Base-by-base conservation (phyloP, 768 basidiomycete species). In the Xanthoconium purpureum region DNA sequence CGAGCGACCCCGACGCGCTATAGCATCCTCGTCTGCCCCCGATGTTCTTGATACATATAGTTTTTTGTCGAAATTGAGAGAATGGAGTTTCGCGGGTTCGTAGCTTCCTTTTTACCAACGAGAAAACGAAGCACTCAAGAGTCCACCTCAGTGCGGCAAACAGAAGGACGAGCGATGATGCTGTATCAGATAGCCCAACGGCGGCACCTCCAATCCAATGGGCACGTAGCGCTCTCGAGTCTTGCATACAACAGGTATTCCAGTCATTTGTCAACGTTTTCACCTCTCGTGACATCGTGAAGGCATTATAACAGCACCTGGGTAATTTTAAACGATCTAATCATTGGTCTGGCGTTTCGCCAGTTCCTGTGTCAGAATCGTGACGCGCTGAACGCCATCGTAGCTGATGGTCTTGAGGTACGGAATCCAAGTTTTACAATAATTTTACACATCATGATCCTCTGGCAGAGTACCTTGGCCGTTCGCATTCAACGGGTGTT, bases 251-350 rank as follows among this genome's bases (percentile, higher is more conserved):
- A 90, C 55, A 82, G 80, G 88, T 89, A 59, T 43, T 78, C 65
- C 5, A 43, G 1, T 38, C 30, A 29, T 39, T 18, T 29, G 47
- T 37, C 53, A 14, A 15, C 17, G 38, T 6, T n/a, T 20, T 37
- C 42, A 36, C 20, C n/a, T n/a, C 3, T 14, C 29, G 8, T 52
- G 30, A 59, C 45, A 10, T 54, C 33, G 18, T 55, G 15, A 45
- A 94, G 91, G 50, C 94, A 96, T 69, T 95, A 91, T 76, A 97
- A 95, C 65, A 85, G 83, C 32, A 78, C 96, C 3, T 98, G 96
- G 96, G 76, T 96, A 2, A 81, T 94, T 30, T 68, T 93, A 62
- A 98, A 98, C 71, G 96, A 98, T 66, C 69, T 94, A 29, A 93
- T 93, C 29, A 78, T 97, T 30, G 96, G 96, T 1, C 71, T 82